Conservation (phyloP, 257 asterid genomes). For the Solanum neorickii region DNA sequence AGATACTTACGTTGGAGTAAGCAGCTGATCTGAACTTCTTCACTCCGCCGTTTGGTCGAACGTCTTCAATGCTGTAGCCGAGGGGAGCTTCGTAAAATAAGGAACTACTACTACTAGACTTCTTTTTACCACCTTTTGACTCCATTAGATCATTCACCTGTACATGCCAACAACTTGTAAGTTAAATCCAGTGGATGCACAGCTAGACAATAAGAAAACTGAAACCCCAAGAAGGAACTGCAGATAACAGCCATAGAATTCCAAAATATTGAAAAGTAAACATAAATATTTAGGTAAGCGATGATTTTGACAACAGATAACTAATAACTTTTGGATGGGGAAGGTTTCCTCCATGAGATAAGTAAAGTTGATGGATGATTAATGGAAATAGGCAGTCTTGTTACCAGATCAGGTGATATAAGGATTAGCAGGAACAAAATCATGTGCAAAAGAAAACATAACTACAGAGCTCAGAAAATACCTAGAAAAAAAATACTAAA, state of each 20-base stretch:
- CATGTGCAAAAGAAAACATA: not conserved
- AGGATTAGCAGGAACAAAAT: not conserved
- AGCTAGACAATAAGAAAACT: not conserved
- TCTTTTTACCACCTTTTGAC: slow-evolving; percentile 83
- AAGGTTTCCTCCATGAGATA: not conserved
- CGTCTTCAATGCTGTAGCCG: slow-evolving; percentile 82
- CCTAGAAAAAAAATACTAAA: not conserved
- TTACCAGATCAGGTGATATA: not conserved
- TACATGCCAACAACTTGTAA: not conserved
- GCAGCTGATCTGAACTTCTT: slow-evolving; percentile 97
- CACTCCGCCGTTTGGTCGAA: slow-evolving; percentile 95
- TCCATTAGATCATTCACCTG: slow-evolving; percentile 82
- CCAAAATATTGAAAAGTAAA: not conserved
- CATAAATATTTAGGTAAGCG: not conserved
- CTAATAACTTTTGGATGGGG: not conserved
- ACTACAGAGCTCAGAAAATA: not conserved
- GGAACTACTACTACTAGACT: slow-evolving; percentile 77
- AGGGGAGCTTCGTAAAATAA: slow-evolving; percentile 86
- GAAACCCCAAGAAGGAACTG: not conserved
- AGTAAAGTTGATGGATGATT: not conserved
- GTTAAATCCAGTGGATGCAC: not conserved
- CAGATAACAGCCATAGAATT: not conserved
- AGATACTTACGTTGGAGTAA: slow-evolving; percentile 72
- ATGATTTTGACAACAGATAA: not conserved
- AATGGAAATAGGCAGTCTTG: not conserved